Conservation (phyloP, 345 rosid species). For the Triadica sebifera region DNA sequence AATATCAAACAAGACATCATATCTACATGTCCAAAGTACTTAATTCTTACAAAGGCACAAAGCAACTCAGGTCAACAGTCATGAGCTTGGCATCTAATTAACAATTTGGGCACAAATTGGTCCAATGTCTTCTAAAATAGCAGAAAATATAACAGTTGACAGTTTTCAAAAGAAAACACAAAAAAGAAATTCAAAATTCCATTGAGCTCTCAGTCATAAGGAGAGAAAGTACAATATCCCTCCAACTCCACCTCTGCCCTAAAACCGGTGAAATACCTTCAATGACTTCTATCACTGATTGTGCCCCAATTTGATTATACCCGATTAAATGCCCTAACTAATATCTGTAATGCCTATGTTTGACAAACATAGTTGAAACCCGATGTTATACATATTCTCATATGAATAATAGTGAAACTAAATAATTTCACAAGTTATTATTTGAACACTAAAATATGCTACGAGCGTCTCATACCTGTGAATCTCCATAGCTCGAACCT, state of each 20-base stretch:
- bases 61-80: too few relatives aligned
- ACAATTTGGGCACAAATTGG: neutral
- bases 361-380: neutral
- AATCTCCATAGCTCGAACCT: conserved; percentile 97
- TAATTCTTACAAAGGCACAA: neutral
- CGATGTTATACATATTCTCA: neutral
- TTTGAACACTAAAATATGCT: neutral
- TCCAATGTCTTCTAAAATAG: neutral
- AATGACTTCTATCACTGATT: neutral
- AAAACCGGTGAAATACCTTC: neutral
- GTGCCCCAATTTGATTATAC: neutral
- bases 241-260: neutral
- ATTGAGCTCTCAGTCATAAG: neutral
- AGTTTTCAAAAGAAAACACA: neutral
- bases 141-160: neutral
- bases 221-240: neutral
- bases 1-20: neutral
- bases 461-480: conserved; percentile 50
- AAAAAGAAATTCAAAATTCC: neutral
- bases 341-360: neutral
- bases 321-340: neutral
- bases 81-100: neutral
- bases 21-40: neutral
- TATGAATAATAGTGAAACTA: neutral
- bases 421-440: neutral